A percentile compares a stretch with the other conserved stretches of the same genome.
These are phyloP conservation scores for Verticillium longisporum DNA, from an alignment of 2,329 filamentous ascomycete species.

Conservation along the genomic window DNA sequence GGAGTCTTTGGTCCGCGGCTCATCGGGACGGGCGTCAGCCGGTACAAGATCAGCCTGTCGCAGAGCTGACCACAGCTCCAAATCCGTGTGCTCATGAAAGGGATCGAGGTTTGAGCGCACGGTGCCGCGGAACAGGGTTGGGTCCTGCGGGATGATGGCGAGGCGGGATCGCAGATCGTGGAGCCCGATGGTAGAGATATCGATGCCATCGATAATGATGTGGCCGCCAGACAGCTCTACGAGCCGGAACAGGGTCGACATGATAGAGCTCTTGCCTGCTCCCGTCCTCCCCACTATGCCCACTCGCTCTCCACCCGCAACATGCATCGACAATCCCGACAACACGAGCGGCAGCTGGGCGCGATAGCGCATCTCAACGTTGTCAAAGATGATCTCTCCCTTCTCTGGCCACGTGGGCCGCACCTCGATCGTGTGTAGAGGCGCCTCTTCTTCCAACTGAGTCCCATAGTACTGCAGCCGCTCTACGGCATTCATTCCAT, in stretches of 20 bases:
- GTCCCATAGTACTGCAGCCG: constrained; percentile 86
- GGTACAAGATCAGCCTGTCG: constrained; percentile 69
- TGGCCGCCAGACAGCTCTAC: constrained; percentile 57
- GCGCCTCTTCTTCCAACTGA: constrained; percentile 81
- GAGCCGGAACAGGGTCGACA: constrained; percentile 74
- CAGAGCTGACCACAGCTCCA: constrained; percentile 71
- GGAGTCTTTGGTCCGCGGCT: constrained; percentile 18
- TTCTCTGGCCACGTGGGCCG: constrained; percentile 75
- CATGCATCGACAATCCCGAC: constrained; percentile 62
- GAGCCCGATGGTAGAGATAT: constrained; percentile 68
- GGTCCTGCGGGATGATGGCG: constrained; percentile 79
- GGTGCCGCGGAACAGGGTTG: constrained; percentile 75
- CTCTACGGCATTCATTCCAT: constrained; percentile 96
- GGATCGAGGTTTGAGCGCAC: constrained; percentile 75
- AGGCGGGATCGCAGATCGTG: constrained; percentile 69
- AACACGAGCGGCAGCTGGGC: constrained; percentile 66
- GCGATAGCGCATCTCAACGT: constrained; percentile 75
- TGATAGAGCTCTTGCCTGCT: constrained; percentile 77
- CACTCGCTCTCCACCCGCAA: constrained; percentile 69
- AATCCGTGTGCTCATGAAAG: constrained; percentile 70
- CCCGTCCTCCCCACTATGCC: constrained; percentile 78
- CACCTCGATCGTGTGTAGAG: constrained; percentile 68
- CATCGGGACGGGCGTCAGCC: constrained; percentile 21
- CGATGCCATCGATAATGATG: constrained; percentile 59
- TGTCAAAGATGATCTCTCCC: constrained; percentile 71